phyloP scores from a whole-genome alignment of 2,329 filamentous ascomycete species.

The Xylaria sp. region DNA sequence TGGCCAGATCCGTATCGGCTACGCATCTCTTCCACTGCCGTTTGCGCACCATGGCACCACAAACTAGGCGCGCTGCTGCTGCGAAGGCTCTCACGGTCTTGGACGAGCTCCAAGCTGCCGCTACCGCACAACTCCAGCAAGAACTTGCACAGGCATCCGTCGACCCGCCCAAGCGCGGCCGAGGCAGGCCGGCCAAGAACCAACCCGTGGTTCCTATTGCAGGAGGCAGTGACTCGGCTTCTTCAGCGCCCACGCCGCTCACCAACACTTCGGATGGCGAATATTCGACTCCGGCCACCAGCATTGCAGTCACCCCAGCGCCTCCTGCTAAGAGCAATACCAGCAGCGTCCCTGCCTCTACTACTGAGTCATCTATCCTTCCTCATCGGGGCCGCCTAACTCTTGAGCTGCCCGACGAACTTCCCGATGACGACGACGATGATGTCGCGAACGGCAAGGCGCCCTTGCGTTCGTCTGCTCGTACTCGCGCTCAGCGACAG shows the following conservation, averaged over 20 bases:
- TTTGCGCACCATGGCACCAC: slow-evolving; percentile 42
- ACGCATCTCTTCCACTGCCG: slow-evolving; percentile 1
- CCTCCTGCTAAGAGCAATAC: slow-evolving; percentile 35
- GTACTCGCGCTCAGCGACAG: slow-evolving; percentile 36
- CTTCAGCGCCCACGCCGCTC: slow-evolving; percentile 51
- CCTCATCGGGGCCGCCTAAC: slow-evolving; percentile 41
- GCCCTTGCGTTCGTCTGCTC: slow-evolving; percentile 28
- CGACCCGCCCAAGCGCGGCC: slow-evolving; percentile 40
- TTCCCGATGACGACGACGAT: slow-evolving; percentile 19
- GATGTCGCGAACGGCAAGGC: neutral
- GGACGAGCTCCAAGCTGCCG: slow-evolving; percentile 20
- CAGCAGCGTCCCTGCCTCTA: neutral
- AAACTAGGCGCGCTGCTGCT: slow-evolving; percentile 32
- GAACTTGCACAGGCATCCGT: slow-evolving; percentile 1
- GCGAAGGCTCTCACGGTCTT: slow-evolving; percentile 18
- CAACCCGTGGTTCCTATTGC: slow-evolving; percentile 37
- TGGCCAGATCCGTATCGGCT: neutral
- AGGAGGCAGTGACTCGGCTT: slow-evolving; percentile 47
- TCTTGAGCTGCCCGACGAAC: slow-evolving; percentile 51
- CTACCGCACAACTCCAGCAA: slow-evolving; percentile 8
- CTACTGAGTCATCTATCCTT: slow-evolving; percentile 30
- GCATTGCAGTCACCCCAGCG: slow-evolving; percentile 54
- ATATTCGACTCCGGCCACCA: slow-evolving; percentile 57
- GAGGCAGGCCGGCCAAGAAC: slow-evolving; percentile 47
- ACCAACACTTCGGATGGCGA: slow-evolving; percentile 50